Base-by-base conservation (phyloP, 192 early-diverging fungal species). In the Spinellus fusiger region DNA sequence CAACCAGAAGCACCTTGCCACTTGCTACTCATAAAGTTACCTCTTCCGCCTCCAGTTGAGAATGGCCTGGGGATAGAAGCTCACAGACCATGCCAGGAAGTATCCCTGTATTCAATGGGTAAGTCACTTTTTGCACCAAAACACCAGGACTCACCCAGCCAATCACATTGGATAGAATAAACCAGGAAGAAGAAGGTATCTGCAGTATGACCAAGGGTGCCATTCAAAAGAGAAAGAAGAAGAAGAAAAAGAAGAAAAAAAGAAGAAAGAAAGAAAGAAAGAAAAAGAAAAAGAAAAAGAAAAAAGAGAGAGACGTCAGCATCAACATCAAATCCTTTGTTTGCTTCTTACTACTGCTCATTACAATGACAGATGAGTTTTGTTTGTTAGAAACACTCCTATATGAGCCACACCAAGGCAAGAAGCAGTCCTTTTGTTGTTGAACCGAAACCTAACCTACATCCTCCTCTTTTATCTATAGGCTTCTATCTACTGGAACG, bases 21-120 rank as follows among this genome's bases (percentile, higher is more conserved):
- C n/a, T 4, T 31, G 34, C 20, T 20, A 9, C 9, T 32, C 5
- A 52, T 10, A 23, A 22, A 5, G 13, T 22, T 67, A 81, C 80
- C 78, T 88, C 55, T 89, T 88, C 28, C 91, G 79, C 22, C 62
- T 67, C 66, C 76, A 87, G 77, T 96, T 93, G 46, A 93, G 80
- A 13, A 91, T 68, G 2, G 80, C 77, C 58, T 94, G 92, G 4
- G 93, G 93, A 66, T 94, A 96, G 64, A 96, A 96, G 66, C 83
- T 86, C 26, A 89, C 73, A 0, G 87, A 90, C 94, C 94, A 96
- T 23, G 93, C 88, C 5, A 81, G 48, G 67, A 93, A 91, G 74
- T 93, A 94, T 8, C 69, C 68, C 86, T 71, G 38, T 52, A n/a
- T n/a, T n/a, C 27, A 47, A 22, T 13, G 20, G 2, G n/a, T 27